phyloP scores from a whole-genome alignment of 176 grass and related monocot genomes.

The Bromus sterilis region DNA sequence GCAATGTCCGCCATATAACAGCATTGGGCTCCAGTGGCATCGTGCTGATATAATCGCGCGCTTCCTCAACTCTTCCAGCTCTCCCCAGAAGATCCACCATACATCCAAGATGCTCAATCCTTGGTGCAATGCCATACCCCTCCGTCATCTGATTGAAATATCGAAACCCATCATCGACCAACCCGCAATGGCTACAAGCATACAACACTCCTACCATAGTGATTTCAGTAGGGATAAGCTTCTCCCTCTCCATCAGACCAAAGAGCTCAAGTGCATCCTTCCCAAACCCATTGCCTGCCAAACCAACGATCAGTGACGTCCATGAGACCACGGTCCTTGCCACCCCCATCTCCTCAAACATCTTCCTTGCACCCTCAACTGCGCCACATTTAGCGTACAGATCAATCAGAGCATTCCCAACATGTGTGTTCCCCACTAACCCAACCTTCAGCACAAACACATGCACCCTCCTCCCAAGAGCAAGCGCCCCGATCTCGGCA shows the following conservation, averaged over 20 bases:
- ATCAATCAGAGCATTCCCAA: conserved; percentile 67
- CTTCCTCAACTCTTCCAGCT: conserved; percentile 62
- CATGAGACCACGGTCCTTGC: conserved; percentile 53
- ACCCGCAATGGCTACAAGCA: conserved; percentile 82
- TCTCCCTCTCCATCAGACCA: conserved; percentile 51
- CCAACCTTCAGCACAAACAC: conserved; percentile 45
- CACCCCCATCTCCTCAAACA: conserved; percentile 61
- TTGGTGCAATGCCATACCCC: conserved; percentile 47
- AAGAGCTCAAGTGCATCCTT: conserved; percentile 70
- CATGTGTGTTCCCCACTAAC: conserved; percentile 46
- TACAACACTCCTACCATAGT: conserved; percentile 83
- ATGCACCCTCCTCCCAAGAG: conserved; percentile 63
- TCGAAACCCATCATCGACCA: conserved; percentile 67
- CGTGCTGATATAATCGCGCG: conserved; percentile 59
- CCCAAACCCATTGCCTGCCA: conserved; percentile 71
- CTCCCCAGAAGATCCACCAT: conserved; percentile 85
- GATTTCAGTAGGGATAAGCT: conserved; percentile 57
- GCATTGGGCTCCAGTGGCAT: conserved; percentile 68
- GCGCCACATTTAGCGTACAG: conserved; percentile 65
- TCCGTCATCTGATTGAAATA: conserved; percentile 73
- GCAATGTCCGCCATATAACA: conserved; percentile 75
- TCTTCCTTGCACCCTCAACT: conserved; percentile 36
- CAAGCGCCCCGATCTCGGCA: conserved; percentile 46
- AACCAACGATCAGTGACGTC: conserved; percentile 59
- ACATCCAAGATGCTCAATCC: conserved; percentile 78